Evolutionary conservation across 208 protist species (phyloP).

Genomic region (Crithidia fasciculata): DNA sequence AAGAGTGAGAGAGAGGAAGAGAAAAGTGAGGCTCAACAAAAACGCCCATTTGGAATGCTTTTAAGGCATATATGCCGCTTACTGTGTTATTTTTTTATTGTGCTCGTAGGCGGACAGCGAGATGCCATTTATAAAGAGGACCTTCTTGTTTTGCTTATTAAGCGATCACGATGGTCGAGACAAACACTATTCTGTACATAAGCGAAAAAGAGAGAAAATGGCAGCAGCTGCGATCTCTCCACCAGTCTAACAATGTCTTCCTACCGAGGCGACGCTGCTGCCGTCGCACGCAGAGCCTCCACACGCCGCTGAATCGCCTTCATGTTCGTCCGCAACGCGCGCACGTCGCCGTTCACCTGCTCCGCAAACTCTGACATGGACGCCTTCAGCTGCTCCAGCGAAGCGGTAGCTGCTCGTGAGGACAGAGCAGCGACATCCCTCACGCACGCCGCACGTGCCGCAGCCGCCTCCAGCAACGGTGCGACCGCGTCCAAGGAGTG

Average conservation of each 20-base stretch:
- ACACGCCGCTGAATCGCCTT: conserved; percentile 11
- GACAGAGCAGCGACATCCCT: conserved; percentile 7
- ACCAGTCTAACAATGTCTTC: background rate
- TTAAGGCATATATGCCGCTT: too few relatives aligned
- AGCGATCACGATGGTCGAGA: too few relatives aligned
- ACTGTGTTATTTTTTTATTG: too few relatives aligned
- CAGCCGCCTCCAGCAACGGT: conserved; percentile 25
- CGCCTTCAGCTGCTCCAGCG: conserved; percentile 8
- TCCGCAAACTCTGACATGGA: background rate
- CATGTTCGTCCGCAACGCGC: background rate
- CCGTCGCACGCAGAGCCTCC: background rate
- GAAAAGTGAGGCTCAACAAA: too few relatives aligned
- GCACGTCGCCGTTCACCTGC: background rate
- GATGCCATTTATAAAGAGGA: too few relatives aligned
- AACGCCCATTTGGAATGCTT: too few relatives aligned
- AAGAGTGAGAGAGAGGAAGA: too few relatives aligned
- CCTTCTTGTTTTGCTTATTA: too few relatives aligned
- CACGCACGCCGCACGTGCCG: conserved; percentile 14
- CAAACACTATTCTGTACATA: too few relatives aligned
- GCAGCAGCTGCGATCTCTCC: background rate
- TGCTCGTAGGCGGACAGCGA: too few relatives aligned
- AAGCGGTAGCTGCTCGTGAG: background rate
- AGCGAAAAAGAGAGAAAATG: too few relatives aligned
- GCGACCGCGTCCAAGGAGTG: background rate
- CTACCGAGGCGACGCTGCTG: background rate